A percentile compares a stretch with the other conserved stretches of the same genome.
Evolutionary conservation across 1,284 basidiomycete genomes (phyloP).

Genomic region (Cutaneotrichosporon cyanovorans): DNA sequence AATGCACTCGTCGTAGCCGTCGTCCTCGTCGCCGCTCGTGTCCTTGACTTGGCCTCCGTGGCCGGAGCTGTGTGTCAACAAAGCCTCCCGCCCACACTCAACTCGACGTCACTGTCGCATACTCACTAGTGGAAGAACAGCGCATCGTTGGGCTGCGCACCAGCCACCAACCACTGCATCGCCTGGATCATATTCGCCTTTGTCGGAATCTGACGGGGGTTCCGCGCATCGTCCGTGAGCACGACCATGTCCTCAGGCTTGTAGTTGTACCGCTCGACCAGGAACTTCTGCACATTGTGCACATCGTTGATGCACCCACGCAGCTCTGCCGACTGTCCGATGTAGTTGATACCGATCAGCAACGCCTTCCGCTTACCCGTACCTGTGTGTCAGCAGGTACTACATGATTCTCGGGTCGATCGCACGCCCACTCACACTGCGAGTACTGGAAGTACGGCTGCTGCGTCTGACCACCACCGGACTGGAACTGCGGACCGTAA

Average conservation of each 20-base stretch:
- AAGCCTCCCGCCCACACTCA: not conserved
- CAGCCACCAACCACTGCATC: slow-evolving; percentile 83
- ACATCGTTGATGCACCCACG: slow-evolving; percentile 85
- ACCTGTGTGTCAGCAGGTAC: slow-evolving; percentile 11
- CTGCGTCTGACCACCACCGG: slow-evolving; percentile 50
- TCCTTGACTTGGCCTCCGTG: slow-evolving; percentile 76
- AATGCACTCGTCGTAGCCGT: slow-evolving; percentile 61
- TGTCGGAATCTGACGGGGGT: slow-evolving; percentile 63
- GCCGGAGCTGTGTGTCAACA: slow-evolving; percentile 51
- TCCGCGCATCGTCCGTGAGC: slow-evolving; percentile 62
- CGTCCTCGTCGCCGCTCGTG: slow-evolving; percentile 56
- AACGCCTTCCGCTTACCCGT: slow-evolving; percentile 35
- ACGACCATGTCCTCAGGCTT: slow-evolving; percentile 74
- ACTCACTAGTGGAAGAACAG: slow-evolving; percentile 83
- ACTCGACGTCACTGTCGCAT: not conserved
- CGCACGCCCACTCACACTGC: slow-evolving; percentile 51
- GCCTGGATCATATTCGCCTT: slow-evolving; percentile 72
- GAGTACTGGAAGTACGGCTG: slow-evolving; percentile 72
- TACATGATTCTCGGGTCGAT: too few species aligned
- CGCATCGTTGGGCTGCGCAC: slow-evolving; percentile 71
- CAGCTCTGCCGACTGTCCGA: slow-evolving; percentile 57
- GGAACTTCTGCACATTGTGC: slow-evolving; percentile 64
- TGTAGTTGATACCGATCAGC: slow-evolving; percentile 60
- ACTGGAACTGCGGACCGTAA: slow-evolving; percentile 60
- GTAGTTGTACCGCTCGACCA: slow-evolving; percentile 66